Evolutionary conservation across 306 rosid genomes (phyloP), one percentile per base, ranked within the genome.

Genomic region (cucumber (Cucumis sativus)): DNA sequence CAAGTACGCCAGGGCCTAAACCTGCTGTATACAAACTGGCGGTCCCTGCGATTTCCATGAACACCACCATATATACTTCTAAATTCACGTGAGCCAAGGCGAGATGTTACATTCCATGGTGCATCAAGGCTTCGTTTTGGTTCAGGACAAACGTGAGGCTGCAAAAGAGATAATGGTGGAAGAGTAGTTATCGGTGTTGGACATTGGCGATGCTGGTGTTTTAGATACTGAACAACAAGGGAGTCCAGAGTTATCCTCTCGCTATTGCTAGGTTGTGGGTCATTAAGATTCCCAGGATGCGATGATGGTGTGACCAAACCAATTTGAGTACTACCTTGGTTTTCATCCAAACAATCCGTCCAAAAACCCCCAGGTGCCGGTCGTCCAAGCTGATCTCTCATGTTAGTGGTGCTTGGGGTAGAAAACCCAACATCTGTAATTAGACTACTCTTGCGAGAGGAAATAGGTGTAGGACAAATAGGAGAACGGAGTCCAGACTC

Each of bases 121-220:
- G 98, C 99, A 64, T 96, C 98, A 35, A 96, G 90, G 84, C 92
- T 87, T 62, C 97, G 88, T 79, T 89, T 96, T 43, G 98, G 99
- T 84, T 96, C 98, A 28, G 99, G 99, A 82, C 99, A 96, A 80
- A 96, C 93, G 64, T 96, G 99, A 5, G 93, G 97, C 58, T 92
- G 93, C 40, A 96, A 75, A 51, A 96, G 91, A 82, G 99, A 96
- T 41, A 96, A 84, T 10, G 99, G 99, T 39, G 99, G 99, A 74
- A 96, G 99, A 33, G 99, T 96, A 47, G 99, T 96, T 79, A 96
- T 96, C 39, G 99, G 99, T 13, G 99, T 96, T 18, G 99, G 91
- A 75, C 99, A 96, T 81, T 96, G 99, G 57, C 98, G 99, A 83
- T 96, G 99, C 86, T 96, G 99, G 85, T 96, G 98, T 87, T 92